These are phyloP conservation scores for Parathielavia hyrcaniae DNA, from an alignment of 495 filamentous ascomycete species.

Conservation along the genomic window DNA sequence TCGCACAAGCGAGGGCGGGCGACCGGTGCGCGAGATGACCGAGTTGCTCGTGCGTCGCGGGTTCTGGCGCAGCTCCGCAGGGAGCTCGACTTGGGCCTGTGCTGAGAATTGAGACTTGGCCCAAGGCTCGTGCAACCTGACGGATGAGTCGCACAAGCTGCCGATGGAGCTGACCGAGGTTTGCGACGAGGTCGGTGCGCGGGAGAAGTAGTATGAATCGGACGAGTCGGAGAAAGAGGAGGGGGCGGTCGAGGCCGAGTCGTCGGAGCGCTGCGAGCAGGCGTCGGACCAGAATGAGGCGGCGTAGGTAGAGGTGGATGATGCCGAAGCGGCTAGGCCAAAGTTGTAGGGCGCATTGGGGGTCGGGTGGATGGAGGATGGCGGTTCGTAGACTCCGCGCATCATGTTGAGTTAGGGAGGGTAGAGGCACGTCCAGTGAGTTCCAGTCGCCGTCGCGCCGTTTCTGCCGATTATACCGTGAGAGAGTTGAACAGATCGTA, in stretches of 20 bases:
- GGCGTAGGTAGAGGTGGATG: slow-evolving; percentile 51
- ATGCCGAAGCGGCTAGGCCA: slow-evolving; percentile 63
- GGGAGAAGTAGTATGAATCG: slow-evolving; percentile 38
- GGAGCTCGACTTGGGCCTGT: slow-evolving; percentile 44
- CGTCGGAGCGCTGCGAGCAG: slow-evolving; percentile 50
- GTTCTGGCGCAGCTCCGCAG: slow-evolving; percentile 68
- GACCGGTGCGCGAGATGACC: slow-evolving; percentile 50
- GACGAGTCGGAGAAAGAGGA: slow-evolving; percentile 39
- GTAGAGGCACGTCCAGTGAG: slow-evolving; percentile 33
- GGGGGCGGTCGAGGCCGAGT: slow-evolving; percentile 31
- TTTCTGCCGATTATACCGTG: slow-evolving; percentile 45
- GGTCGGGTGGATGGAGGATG: slow-evolving; percentile 39
- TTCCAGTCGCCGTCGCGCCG: slow-evolving; percentile 52
- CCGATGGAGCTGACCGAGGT: slow-evolving; percentile 30
- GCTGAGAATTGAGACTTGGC: slow-evolving; percentile 23
- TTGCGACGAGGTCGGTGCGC: slow-evolving; percentile 26
- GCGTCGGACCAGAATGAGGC: slow-evolving; percentile 76
- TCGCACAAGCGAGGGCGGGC: slow-evolving; percentile 75
- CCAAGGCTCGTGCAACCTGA: slow-evolving; percentile 30
- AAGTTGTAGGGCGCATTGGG: slow-evolving; percentile 57
- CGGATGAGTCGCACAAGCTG: slow-evolving; percentile 27
- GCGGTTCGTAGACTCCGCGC: slow-evolving; percentile 42
- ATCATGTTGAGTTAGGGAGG: slow-evolving; percentile 47
- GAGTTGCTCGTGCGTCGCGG: slow-evolving; percentile 65
- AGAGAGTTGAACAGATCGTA: slow-evolving; percentile 33